These are phyloP conservation scores for Microascus cirrosus DNA, from an alignment of 2,329 filamentous ascomycete species.

Conservation along the genomic window DNA sequence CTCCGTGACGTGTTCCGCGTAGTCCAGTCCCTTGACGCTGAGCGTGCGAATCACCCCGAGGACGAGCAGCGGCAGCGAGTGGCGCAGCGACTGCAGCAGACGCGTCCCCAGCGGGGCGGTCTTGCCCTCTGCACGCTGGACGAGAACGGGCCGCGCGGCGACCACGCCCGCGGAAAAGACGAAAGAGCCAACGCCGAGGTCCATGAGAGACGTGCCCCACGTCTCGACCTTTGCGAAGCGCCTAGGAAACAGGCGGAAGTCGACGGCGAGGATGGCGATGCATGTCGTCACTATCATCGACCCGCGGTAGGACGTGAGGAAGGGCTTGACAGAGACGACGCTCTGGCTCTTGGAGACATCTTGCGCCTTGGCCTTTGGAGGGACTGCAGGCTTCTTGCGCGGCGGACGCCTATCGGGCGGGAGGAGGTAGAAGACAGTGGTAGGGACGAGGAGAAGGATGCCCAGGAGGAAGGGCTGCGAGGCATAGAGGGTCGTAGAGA, in stretches of 20 bases:
- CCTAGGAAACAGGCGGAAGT: conserved; percentile 85
- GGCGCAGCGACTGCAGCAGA: conserved; percentile 57
- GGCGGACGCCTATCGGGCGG: conserved; percentile 22
- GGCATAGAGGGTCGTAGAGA: conserved; percentile 79
- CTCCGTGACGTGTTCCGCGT: conserved; percentile 93
- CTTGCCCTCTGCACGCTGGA: conserved; percentile 46
- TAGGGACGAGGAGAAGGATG: conserved; percentile 61
- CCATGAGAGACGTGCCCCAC: conserved; percentile 99
- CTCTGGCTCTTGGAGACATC: conserved; percentile 14
- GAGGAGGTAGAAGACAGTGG: conserved; percentile 43
- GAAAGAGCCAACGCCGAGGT: conserved; percentile 92
- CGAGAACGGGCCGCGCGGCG: conserved; percentile 71
- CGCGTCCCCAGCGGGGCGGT: conserved; percentile 39
- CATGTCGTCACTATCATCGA: conserved; percentile 88
- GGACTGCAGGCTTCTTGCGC: conserved; percentile 39
- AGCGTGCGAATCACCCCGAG: conserved; percentile 73
- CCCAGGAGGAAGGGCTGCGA: conserved; percentile 62
- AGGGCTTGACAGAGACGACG: conserved; percentile 71
- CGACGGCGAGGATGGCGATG: conserved; percentile 87
- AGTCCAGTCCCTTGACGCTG: conserved; percentile 88
- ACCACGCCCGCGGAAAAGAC: conserved; percentile 90
- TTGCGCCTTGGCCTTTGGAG: conserved; percentile 24
- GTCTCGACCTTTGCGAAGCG: conserved; percentile 97
- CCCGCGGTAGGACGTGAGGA: conserved; percentile 83
- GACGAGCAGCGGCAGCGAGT: conserved; percentile 71